A percentile compares a stretch with the other conserved stretches of the same genome.
phyloP scores from a whole-genome alignment of 2,329 filamentous ascomycete species.

The Aschersonia sp. region DNA sequence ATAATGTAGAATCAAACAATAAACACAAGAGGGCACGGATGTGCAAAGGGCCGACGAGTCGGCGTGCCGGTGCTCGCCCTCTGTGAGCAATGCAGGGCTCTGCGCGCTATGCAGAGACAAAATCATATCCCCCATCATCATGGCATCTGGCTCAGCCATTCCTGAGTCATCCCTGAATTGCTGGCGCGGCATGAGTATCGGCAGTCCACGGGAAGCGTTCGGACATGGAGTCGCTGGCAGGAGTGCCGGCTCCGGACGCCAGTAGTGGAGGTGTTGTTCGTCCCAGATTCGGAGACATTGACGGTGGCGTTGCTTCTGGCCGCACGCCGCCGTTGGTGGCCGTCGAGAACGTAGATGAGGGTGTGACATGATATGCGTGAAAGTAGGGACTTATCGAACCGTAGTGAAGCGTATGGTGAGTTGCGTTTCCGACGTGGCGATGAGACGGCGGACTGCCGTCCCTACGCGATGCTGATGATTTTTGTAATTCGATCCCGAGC shows the following conservation, averaged over 20 bases:
- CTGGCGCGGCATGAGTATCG: constrained; percentile 34
- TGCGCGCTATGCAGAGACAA: too few relatives aligned
- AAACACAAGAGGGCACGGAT: too few relatives aligned
- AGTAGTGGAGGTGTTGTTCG: constrained; percentile 31
- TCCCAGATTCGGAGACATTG: constrained; percentile 1
- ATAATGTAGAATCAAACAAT: too few relatives aligned
- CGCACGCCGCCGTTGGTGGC: constrained; percentile 5
- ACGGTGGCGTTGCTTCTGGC: constrained; percentile 1
- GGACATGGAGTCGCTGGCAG: constrained; percentile 21
- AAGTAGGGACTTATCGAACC: constrained; percentile 5
- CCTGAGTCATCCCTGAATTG: constrained; percentile 29
- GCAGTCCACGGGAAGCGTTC: constrained; percentile 33
- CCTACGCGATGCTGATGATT: neutral
- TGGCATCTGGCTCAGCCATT: too few relatives aligned
- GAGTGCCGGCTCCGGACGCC: constrained; percentile 30
- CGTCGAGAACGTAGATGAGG: constrained; percentile 4
- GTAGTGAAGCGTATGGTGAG: constrained; percentile 26
- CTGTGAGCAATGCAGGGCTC: too few relatives aligned
- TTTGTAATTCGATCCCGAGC: neutral
- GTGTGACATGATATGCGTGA: constrained; percentile 7
- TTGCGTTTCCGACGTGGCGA: constrained; percentile 20
- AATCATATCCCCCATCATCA: too few relatives aligned
- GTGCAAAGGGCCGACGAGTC: too few relatives aligned
- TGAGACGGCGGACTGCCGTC: neutral
- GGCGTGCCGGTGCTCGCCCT: too few relatives aligned